These are phyloP conservation scores for Penstemon davidsonii DNA, from an alignment of 257 asterid species.

Conservation along the genomic window DNA sequence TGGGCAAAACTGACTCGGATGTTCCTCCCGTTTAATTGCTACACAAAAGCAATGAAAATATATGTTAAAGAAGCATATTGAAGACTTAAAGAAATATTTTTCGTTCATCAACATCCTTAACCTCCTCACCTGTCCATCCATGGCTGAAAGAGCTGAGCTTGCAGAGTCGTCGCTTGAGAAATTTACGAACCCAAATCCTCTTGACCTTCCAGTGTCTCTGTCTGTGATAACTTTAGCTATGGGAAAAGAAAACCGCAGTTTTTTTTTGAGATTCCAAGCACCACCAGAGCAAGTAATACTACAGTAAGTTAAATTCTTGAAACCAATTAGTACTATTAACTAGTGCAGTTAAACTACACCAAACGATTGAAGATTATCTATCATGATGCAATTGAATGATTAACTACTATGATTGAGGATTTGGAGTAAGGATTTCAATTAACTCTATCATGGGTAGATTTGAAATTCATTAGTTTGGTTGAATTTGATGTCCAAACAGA, in stretches of 20 bases:
- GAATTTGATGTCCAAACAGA: no score
- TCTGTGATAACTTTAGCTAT: constrained; percentile 73
- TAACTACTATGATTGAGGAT: no score
- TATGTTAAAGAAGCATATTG: background rate
- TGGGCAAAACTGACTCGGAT: constrained; percentile 64
- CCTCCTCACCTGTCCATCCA: constrained; percentile 81
- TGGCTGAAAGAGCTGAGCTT: constrained; percentile 52
- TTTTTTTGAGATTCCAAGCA: background rate
- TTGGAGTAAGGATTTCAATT: no score
- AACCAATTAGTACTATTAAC: no score
- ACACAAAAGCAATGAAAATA: background rate
- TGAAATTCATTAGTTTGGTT: no score
- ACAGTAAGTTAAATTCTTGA: no score
- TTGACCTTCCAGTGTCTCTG: constrained; percentile 76
- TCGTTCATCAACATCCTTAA: background rate
- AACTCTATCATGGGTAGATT: no score
- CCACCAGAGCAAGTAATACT: background rate
- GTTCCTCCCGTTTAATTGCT: constrained; percentile 69
- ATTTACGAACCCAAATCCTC: constrained; percentile 83
- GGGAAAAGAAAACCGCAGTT: background rate
- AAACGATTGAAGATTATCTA: no score
- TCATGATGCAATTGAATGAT: no score
- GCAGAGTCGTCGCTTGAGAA: constrained; percentile 55
- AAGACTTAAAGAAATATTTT: background rate
- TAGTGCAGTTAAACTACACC: no score